Conservation (phyloP, 2,329 filamentous ascomycete species). For the Mycocentrospora acerina region DNA sequence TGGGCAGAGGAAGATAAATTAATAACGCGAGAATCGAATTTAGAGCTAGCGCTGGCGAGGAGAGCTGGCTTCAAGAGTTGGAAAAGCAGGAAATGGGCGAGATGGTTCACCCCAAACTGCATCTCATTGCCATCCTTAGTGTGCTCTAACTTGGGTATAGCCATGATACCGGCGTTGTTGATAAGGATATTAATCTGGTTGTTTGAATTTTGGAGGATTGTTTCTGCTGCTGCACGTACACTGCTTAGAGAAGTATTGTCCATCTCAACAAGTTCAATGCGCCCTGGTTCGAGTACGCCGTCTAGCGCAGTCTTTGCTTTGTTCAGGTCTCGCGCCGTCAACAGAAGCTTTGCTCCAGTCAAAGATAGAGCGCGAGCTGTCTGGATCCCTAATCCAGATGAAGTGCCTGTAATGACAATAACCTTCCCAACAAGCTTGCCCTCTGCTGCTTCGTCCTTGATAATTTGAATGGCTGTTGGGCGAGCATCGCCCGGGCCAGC, state of each 20-base stretch:
- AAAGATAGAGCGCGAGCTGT: too few relatives aligned
- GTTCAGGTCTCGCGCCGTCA: too few relatives aligned
- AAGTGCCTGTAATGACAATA: not conserved
- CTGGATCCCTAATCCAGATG: not conserved
- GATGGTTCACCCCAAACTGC: conserved; percentile 50
- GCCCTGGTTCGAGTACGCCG: conserved; percentile 20
- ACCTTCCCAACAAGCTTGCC: too few relatives aligned
- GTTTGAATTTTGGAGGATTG: conserved; percentile 15
- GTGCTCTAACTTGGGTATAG: conserved; percentile 34
- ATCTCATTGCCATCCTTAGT: conserved; percentile 40
- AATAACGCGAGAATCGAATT: conserved; percentile 52
- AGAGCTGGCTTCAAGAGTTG: conserved; percentile 47
- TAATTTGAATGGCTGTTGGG: conserved; percentile 7
- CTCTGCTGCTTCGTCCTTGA: too few relatives aligned
- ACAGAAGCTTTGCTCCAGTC: too few relatives aligned
- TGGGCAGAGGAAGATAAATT: conserved; percentile 50
- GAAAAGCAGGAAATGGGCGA: conserved; percentile 50
- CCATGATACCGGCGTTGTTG: conserved; percentile 52
- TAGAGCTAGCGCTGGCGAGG: conserved; percentile 36
- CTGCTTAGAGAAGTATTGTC: conserved; percentile 7
- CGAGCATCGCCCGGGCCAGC: conserved; percentile 44
- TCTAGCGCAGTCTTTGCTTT: too few relatives aligned
- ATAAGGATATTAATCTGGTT: conserved; percentile 42
- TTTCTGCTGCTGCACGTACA: conserved; percentile 21
- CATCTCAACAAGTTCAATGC: conserved; percentile 39